Evolutionary conservation across 805 yeast species (phyloP), one percentile per base, ranked within the genome.

Genomic region (Yarrowia sp.): DNA sequence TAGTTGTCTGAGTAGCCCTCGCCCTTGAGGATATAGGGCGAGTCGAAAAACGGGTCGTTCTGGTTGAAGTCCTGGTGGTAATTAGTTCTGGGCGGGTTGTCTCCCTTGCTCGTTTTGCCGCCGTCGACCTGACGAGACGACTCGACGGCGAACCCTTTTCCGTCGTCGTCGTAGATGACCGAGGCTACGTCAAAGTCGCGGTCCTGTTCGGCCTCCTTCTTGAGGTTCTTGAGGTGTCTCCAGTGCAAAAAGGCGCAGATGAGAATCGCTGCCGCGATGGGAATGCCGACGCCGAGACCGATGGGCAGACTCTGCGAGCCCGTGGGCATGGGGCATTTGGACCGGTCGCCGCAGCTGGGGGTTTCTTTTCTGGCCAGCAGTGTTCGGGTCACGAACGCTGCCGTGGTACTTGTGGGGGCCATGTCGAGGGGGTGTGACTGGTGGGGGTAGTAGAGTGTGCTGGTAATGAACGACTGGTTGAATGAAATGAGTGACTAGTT

Each of bases 231-330:
- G 36, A 73, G 70, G 70, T 78, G 80, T 24, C 78, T 70, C 58
- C 71, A 70, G 49, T 77, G 77, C 46, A 80, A 69, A 71, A 74
- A 72, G n/a, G 71, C 53, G 39, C 78, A 68, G 17, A 78, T 70
- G 14, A 73, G 17, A 14, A 78, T 46, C 33, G 80, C 79, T 20
- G 76, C 38, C 3, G 70, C 60, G n/a, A 77, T 68, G 8, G 83
- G 83, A 36, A 80, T 73, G n/a, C 80, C 79, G 14, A 77, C 76
- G n/a, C 79, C 81, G 6, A 78, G 74, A 9, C 76, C 79, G 55
- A 79, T 72, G 1, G 75, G 71, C 47, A 72, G 68, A 2, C 69
- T 66, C 38, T 73, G 67, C 40, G 58, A 63, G 7, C 69, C 68
- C 19, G 50, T 67, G 8, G 75, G 74, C 56, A 63, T 66, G 42